Base-by-base conservation (phyloP, 768 basidiomycete species). In the Trichaptum fuscoviolaceum region DNA sequence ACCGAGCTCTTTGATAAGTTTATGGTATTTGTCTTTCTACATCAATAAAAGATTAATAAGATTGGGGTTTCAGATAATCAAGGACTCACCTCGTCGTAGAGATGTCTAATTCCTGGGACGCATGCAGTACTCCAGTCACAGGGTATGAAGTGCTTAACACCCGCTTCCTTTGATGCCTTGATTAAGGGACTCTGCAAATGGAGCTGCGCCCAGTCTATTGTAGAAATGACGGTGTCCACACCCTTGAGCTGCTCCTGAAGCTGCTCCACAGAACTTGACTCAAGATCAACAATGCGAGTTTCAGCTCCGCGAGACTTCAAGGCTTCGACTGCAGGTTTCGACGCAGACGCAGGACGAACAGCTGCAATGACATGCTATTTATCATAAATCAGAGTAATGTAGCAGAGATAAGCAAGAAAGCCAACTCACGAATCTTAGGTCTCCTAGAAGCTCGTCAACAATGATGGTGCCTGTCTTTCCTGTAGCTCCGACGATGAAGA, bases 21-120 rank as follows among this genome's bases (percentile, higher is more conserved):
- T 69, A 36, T 70, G 71, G 25, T 75, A 70, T 9, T 66, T 70
- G 7, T 73, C 69, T 72, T 76, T 77, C 75, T 77, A 42, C 8
- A 25, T 5, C 57, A 34, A 35, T 7, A 52, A 20, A n/a, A 18
- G 25, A 4, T 17, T 35, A 24, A 23, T 7, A 57, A 35, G n/a
- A 58, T 63, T 24, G 10, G 15, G 25, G 0, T 65, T n/a, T 34
- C 10, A 25, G 26, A 26, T n/a, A 64, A 15, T 25, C 18, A 64
- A 64, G 6, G 18, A 12, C 35, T 66, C 10, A 66, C 66, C 25
- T 36, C 9, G 57, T 73, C 72, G 24, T 67, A 64, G 10, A 70
- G 61, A 27, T 15, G 25, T 34, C 64, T 57, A 1, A 72, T 66
- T 10, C 71, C 72, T 7, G 30, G 30, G 8, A 30, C 30, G 8